Conservation (phyloP, 176 grass and related monocot species). For the Triticum timopheevii region DNA sequence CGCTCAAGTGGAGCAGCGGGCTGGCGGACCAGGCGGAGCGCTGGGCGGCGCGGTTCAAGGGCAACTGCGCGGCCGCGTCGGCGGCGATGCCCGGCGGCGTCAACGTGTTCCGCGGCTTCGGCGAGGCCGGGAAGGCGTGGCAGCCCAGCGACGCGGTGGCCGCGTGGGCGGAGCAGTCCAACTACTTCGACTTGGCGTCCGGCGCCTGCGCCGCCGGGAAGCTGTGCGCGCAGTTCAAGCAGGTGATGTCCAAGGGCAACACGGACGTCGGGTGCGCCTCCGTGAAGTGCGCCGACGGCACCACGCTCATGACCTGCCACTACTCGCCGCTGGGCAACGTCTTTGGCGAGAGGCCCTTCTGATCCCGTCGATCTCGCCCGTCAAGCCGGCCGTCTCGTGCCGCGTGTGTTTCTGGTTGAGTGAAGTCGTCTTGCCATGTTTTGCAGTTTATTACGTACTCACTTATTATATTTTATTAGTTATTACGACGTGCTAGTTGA, state of each 20-base stretch:
- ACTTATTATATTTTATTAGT: too few relatives aligned
- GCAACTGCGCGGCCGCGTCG: conserved; percentile 41
- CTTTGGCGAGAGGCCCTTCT: conserved; percentile 55
- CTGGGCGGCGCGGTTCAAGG: conserved; percentile 34
- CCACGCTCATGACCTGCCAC: conserved; percentile 50
- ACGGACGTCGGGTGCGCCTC: conserved; percentile 50
- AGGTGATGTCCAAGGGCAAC: conserved; percentile 53
- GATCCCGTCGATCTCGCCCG: neutral
- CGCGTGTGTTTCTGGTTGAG: neutral
- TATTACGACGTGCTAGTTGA: too few relatives aligned
- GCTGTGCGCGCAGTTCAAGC: conserved; percentile 44
- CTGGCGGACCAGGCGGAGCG: conserved; percentile 37
- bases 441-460: neutral
- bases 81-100: neutral
- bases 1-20: conserved; percentile 49
- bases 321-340: conserved; percentile 54
- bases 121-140: conserved; percentile 21
- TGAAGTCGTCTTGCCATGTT: neutral
- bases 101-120: conserved; percentile 55
- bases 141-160: conserved; percentile 56
- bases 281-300: conserved; percentile 39
- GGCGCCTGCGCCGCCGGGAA: conserved; percentile 38
- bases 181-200: conserved; percentile 41
- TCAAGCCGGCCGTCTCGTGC: neutral
- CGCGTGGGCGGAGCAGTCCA: conserved; percentile 48